These are phyloP conservation scores for Symbiodinium natans DNA, from an alignment of 73 alveolate genomes.

Conservation along the genomic window DNA sequence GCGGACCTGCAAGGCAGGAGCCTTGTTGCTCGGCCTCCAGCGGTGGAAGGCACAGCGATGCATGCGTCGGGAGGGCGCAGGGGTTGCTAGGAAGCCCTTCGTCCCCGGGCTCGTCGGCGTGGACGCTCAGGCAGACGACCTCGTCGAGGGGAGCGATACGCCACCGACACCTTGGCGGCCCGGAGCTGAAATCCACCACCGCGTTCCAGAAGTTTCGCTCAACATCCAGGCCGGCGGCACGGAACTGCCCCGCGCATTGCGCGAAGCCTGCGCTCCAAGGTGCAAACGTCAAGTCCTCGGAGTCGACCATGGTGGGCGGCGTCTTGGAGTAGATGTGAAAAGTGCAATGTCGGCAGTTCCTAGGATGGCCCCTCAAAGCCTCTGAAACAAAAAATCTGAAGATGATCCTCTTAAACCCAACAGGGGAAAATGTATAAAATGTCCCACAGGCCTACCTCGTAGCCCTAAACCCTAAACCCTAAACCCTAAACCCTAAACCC, in stretches of 20 bases:
- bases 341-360: conserved; percentile 18
- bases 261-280: conserved; percentile 34
- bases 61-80: conserved; percentile 35
- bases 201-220: conserved; percentile 31
- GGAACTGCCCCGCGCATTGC: conserved; percentile 37
- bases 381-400: too few species aligned
- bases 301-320: conserved; percentile 39
- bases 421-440: too few species aligned
- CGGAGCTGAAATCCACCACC: conserved; percentile 18
- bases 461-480: too few species aligned
- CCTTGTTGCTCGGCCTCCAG: background rate
- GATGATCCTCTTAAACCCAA: too few species aligned
- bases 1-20: background rate
- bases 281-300: background rate
- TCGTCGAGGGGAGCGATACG: conserved; percentile 27
- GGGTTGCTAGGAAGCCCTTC: conserved; percentile 3
- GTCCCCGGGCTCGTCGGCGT: background rate
- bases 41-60: background rate
- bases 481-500: too few species aligned
- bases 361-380: background rate
- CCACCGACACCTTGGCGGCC: background rate
- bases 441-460: too few species aligned
- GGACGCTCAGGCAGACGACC: background rate
- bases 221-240: background rate
- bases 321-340: conserved; percentile 42